Percentiles rank a stretch among this genome's conserved stretches.
Conservation (phyloP, 129 eudicot species). For the Oenanthe sinensis region DNA sequence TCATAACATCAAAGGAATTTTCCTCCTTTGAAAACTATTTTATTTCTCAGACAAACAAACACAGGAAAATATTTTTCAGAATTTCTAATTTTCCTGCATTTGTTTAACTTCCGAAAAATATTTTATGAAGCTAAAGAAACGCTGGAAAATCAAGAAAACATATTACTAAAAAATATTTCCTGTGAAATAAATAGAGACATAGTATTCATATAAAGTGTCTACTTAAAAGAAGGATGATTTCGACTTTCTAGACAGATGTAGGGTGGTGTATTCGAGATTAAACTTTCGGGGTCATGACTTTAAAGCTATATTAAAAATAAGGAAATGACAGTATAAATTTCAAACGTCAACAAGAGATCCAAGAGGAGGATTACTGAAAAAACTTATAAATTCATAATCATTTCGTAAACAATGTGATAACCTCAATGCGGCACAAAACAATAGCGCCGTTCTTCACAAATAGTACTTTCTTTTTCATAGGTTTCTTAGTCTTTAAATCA, state of each 20-base stretch:
- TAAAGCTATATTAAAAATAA: background rate
- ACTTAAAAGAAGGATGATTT: background rate
- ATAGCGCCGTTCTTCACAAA: slow-evolving; percentile 70
- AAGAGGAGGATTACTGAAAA: background rate
- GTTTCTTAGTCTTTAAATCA: slow-evolving; percentile 65
- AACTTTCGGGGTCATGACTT: background rate
- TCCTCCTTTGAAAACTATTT: no score
- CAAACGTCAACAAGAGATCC: background rate
- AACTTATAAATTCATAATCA: background rate
- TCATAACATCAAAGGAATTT: no score
- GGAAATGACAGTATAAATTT: background rate
- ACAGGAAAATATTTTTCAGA: no score
- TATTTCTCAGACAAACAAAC: no score
- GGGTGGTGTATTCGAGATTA: background rate
- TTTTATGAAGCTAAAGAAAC: no score
- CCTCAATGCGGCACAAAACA: slow-evolving; percentile 80
- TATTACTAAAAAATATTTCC: no score
- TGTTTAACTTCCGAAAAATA: no score
- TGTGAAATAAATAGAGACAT: background rate
- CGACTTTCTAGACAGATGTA: background rate
- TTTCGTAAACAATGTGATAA: background rate
- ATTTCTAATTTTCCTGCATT: no score
- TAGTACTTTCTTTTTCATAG: slow-evolving; percentile 71
- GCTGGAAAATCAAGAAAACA: no score
- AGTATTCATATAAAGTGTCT: background rate